phyloP scores from a whole-genome alignment of 495 filamentous ascomycete species.

The Tuber umbilicatum region DNA sequence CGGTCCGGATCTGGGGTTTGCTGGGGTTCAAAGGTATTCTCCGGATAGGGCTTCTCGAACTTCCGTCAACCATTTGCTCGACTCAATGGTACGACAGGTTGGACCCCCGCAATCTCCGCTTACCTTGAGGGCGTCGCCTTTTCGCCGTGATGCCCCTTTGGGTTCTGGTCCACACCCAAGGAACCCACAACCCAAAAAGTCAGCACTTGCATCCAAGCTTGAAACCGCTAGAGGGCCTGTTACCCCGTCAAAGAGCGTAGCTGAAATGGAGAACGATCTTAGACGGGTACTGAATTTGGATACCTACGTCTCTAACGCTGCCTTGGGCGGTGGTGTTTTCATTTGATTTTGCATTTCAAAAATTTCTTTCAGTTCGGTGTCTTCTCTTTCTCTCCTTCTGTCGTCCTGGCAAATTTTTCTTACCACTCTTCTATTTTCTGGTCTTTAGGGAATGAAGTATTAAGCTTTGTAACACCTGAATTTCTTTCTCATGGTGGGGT shows the following conservation, averaged over 20 bases:
- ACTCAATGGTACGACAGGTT: not conserved
- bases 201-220: conserved; percentile 34
- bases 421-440: not conserved
- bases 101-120: conserved; percentile 3
- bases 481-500: conserved; percentile 28
- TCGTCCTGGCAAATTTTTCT: conserved; percentile 3
- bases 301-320: not conserved
- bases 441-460: not conserved
- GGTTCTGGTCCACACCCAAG: conserved; percentile 12
- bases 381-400: conserved; percentile 15
- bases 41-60: not conserved
- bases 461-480: not conserved
- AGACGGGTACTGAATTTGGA: conserved; percentile 35
- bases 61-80: not conserved
- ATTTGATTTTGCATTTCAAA: conserved; percentile 28
- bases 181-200: conserved; percentile 29
- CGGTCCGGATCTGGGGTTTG: not conserved
- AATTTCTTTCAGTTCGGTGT: not conserved
- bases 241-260: conserved; percentile 24
- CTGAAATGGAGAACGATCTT: conserved; percentile 40
- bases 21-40: not conserved
- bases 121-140: conserved; percentile 9
- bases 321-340: conserved; percentile 17
- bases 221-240: conserved; percentile 24
- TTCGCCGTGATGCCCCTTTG: conserved; percentile 13